Evolutionary conservation across 768 basidiomycete species (phyloP).

Genomic region (Lentinula raphanica): DNA sequence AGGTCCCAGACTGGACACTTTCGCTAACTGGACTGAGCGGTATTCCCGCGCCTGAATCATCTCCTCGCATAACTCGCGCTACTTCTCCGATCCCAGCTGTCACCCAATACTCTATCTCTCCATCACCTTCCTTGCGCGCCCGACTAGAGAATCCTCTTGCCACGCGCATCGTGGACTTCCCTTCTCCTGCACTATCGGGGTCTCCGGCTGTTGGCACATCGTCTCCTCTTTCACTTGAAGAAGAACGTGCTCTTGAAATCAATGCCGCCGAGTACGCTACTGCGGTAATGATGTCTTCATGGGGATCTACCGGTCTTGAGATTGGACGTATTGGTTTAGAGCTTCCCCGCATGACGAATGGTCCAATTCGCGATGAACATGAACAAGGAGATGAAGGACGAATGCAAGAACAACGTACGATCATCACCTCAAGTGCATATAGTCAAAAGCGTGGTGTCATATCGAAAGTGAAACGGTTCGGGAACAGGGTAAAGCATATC

Average conservation of each 20-base stretch:
- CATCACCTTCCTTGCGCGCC: slow-evolving; percentile 4
- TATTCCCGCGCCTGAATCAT: slow-evolving; percentile 6
- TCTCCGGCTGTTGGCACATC: not conserved
- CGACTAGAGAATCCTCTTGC: slow-evolving; percentile 6
- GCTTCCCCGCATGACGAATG: not conserved
- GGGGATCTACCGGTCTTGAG: slow-evolving; percentile 18
- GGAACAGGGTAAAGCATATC: slow-evolving; percentile 24
- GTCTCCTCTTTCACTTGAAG: not conserved
- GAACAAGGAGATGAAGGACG: no score
- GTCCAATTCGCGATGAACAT: not conserved
- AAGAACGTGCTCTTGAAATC: slow-evolving; percentile 8
- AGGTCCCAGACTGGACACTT: slow-evolving; percentile 10
- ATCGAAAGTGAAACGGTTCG: slow-evolving; percentile 20
- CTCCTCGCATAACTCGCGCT: not conserved
- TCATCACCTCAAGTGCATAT: not conserved
- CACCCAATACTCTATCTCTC: slow-evolving; percentile 11
- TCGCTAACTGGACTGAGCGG: slow-evolving; percentile 16
- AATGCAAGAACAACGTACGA: not conserved
- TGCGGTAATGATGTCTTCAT: slow-evolving; percentile 29
- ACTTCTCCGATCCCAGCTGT: slow-evolving; percentile 4
- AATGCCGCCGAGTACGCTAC: slow-evolving; percentile 28
- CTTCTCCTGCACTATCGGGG: slow-evolving; percentile 1
- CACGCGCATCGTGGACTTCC: slow-evolving; percentile 3
- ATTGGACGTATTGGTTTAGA: not conserved
- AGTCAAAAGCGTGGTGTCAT: slow-evolving; percentile 11